Percentiles rank a stretch among this genome's conserved stretches.
These are phyloP conservation scores for Paraphoma sp. DNA, from an alignment of 2,329 filamentous ascomycete species.

Conservation along the genomic window DNA sequence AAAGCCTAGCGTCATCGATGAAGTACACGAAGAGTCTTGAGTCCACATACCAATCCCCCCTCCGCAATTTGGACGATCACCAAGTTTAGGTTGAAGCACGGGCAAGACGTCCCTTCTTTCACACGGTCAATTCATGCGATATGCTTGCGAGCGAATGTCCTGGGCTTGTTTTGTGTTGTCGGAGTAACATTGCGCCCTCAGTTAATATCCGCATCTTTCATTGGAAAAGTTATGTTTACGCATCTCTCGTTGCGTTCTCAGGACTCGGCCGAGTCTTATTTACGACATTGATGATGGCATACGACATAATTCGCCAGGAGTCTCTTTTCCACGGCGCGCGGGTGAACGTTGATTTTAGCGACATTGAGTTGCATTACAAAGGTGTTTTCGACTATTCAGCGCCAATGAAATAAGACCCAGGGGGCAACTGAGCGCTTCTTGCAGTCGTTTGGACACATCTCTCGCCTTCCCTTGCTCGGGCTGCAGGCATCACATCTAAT, in stretches of 20 bases:
- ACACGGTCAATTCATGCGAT: neutral
- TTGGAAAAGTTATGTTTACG: slow-evolving; percentile 18
- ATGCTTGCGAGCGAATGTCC: neutral
- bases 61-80: neutral
- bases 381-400: slow-evolving; percentile 16
- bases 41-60: neutral
- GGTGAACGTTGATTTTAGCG: slow-evolving; percentile 1
- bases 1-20: slow-evolving; percentile 47
- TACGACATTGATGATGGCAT: slow-evolving; percentile 24
- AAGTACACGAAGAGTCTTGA: slow-evolving; percentile 49
- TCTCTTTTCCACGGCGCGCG: neutral
- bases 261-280: slow-evolving; percentile 10
- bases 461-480: neutral
- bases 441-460: neutral
- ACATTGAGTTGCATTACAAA: slow-evolving; percentile 18
- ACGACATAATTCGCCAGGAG: neutral
- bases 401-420: slow-evolving; percentile 6
- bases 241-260: slow-evolving; percentile 12
- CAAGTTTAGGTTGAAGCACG: neutral
- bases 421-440: slow-evolving; percentile 2
- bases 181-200: slow-evolving; percentile 6
- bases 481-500: neutral
- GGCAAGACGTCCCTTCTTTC: neutral
- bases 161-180: neutral
- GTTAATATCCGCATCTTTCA: slow-evolving; percentile 2